These are phyloP conservation scores for Stephania yunnanensis DNA, from an alignment of 164 flowering plant species.

Conservation along the genomic window DNA sequence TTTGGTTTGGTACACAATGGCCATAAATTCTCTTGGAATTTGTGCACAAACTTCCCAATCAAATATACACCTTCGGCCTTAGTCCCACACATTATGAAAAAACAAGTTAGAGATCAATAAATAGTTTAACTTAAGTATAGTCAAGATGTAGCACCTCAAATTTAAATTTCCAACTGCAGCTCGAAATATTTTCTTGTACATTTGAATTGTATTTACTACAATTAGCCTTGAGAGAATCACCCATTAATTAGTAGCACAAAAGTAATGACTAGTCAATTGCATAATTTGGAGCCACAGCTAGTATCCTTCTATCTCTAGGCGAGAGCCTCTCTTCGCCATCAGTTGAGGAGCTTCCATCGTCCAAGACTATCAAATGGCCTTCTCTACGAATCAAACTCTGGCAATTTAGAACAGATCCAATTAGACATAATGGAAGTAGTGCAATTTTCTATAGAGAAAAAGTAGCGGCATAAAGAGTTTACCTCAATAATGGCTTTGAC, in stretches of 20 bases:
- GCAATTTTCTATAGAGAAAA: neutral
- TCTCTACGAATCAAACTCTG: conserved; percentile 85
- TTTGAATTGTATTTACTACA: neutral
- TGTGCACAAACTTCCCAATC: too few relatives aligned
- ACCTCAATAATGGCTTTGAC: conserved; percentile 92
- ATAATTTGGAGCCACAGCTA: conserved; percentile 91
- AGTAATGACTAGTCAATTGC: conserved; percentile 43
- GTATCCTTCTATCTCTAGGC: conserved; percentile 65
- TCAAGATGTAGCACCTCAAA: too few relatives aligned
- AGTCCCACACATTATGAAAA: too few relatives aligned
- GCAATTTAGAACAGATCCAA: conserved; percentile 5
- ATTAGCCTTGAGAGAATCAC: neutral
- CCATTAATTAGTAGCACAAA: neutral
- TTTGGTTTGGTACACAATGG: too few relatives aligned
- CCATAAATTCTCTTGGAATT: too few relatives aligned
- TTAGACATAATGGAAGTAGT: neutral
- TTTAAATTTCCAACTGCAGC: neutral
- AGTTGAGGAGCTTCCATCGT: conserved; percentile 49
- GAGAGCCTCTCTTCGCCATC: conserved; percentile 41
- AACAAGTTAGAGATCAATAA: too few relatives aligned
- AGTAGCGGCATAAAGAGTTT: neutral
- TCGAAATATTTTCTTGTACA: neutral
- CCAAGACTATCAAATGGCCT: conserved; percentile 83
- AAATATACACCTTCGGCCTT: too few relatives aligned
- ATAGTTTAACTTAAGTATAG: too few relatives aligned